phyloP scores from a whole-genome alignment of 2,329 filamentous ascomycete genomes.

The Hypoxylon sp. region DNA sequence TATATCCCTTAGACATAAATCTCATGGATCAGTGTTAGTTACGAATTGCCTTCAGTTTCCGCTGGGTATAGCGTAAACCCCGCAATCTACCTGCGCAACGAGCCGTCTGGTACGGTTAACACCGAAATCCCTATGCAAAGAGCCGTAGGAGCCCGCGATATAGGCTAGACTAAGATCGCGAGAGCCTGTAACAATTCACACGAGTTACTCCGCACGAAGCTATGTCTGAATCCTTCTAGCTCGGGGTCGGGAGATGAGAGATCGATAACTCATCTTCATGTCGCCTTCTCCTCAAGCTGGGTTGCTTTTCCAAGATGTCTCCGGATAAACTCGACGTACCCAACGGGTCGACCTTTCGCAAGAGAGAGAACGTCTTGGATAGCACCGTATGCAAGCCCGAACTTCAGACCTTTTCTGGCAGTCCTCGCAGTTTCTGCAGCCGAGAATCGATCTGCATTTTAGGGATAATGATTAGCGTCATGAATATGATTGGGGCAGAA shows the following conservation, averaged over 20 bases:
- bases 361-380: constrained; percentile 82
- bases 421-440: constrained; percentile 82
- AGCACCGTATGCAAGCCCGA: constrained; percentile 85
- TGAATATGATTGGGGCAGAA: neutral
- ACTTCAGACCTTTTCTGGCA: constrained; percentile 82
- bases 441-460: constrained; percentile 78
- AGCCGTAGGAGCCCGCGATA: constrained; percentile 14
- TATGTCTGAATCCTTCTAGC: constrained; percentile 10
- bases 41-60: constrained; percentile 13
- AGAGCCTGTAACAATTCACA: neutral
- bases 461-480: constrained; percentile 13
- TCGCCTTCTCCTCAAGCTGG: constrained; percentile 41
- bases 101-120: constrained; percentile 17
- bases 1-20: constrained; percentile 20
- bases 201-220: constrained; percentile 15
- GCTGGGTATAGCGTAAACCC: constrained; percentile 10
- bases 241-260: neutral
- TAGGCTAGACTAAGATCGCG: constrained; percentile 6
- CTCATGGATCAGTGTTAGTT: constrained; percentile 5
- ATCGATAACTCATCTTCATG: constrained; percentile 29
- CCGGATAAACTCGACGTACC: constrained; percentile 79
- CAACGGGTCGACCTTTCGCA: constrained; percentile 78
- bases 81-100: constrained; percentile 16
- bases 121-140: constrained; percentile 15
- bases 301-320: constrained; percentile 58